Evolutionary conservation across 202 grass and related monocot genomes (phyloP).

Genomic region (Digitaria exilis): DNA sequence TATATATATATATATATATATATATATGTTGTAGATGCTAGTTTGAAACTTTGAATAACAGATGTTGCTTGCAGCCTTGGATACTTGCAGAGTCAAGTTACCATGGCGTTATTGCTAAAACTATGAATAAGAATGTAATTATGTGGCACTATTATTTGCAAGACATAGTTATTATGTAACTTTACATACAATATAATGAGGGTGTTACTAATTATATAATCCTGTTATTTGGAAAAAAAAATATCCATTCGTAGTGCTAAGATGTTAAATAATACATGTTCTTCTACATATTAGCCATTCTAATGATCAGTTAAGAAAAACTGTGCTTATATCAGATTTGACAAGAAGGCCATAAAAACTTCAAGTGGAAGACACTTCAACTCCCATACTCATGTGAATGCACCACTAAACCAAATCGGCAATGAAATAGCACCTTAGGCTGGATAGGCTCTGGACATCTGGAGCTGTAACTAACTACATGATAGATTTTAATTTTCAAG

Average conservation of each 20-base stretch:
- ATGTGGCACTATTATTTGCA: conserved; percentile 24
- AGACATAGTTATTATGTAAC: background rate
- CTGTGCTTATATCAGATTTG: background rate
- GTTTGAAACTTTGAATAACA: conserved; percentile 46
- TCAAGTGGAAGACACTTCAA: background rate
- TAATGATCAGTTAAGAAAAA: background rate
- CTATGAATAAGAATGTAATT: conserved; percentile 37
- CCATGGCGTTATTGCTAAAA: conserved; percentile 5
- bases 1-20: no score
- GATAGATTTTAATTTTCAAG: background rate
- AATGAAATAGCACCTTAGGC: conserved; percentile 5
- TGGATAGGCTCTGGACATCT: conserved; percentile 6
- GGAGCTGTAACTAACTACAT: conserved; percentile 3
- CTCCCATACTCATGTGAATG: background rate
- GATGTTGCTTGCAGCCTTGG: conserved; percentile 18
- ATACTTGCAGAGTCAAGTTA: conserved; percentile 27
- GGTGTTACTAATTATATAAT: background rate
- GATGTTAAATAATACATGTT: conserved; percentile 9
- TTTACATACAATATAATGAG: conserved; percentile 8
- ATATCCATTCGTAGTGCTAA: conserved; percentile 5
- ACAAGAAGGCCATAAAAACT: background rate
- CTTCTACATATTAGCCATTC: background rate
- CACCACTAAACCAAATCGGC: background rate
- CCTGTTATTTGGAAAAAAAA: background rate
- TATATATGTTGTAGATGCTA: conserved; percentile 16